Evolutionary conservation across 805 yeast genomes (phyloP).

Genomic region (Clavispora santaluciae): DNA sequence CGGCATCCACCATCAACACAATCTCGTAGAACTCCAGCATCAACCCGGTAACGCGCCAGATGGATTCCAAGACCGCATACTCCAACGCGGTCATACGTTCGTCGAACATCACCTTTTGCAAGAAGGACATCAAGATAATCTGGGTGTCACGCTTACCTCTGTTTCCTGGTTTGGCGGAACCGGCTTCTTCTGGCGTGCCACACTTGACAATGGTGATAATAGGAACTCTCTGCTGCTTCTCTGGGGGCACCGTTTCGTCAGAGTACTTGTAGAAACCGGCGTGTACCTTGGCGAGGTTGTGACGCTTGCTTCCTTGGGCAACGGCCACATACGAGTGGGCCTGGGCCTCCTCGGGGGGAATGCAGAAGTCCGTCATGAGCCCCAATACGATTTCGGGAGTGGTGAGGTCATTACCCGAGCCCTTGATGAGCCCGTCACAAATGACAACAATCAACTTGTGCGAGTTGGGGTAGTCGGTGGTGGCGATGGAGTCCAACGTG

Average conservation of each 20-base stretch:
- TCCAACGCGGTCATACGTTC: constrained; percentile 93
- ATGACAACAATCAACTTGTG: constrained; percentile 81
- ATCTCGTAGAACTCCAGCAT: constrained; percentile 80
- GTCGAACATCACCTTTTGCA: constrained; percentile 82
- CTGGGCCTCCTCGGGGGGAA: constrained; percentile 68
- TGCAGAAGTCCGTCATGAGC: constrained; percentile 72
- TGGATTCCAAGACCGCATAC: constrained; percentile 65
- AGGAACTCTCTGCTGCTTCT: constrained; percentile 84
- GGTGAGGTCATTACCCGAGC: constrained; percentile 81
- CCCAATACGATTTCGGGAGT: constrained; percentile 88
- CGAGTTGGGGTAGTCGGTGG: constrained; percentile 92
- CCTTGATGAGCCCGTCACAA: constrained; percentile 93
- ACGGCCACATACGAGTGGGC: constrained; percentile 92
- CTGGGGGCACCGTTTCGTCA: constrained; percentile 65
- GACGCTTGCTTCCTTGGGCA: constrained; percentile 90
- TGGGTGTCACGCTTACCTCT: constrained; percentile 97
- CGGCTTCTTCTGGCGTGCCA: constrained; percentile 78
- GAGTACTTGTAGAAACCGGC: constrained; percentile 91
- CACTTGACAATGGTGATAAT: constrained; percentile 75
- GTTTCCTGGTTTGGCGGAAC: constrained; percentile 71
- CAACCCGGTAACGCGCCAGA: constrained; percentile 81
- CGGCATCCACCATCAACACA: constrained; percentile 92
- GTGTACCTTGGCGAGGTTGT: constrained; percentile 95
- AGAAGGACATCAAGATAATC: constrained; percentile 81
- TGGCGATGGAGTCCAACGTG: constrained; percentile 88